These are phyloP conservation scores for Exophiala lecanii-corni DNA, from an alignment of 2,329 filamentous ascomycete genomes.

Conservation along the genomic window DNA sequence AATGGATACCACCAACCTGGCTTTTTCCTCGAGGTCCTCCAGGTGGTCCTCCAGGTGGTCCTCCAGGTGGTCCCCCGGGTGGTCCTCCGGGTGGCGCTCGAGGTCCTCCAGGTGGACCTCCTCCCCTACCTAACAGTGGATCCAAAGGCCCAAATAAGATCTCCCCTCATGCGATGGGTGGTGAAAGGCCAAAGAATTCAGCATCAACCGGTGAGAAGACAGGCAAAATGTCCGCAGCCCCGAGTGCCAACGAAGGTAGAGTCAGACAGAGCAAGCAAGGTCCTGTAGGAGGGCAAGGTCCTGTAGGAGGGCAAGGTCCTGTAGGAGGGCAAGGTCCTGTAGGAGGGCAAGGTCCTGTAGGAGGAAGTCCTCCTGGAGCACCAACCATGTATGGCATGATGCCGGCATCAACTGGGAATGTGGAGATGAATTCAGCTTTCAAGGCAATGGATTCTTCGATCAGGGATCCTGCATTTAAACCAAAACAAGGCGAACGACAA, in stretches of 20 bases:
- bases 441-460: constrained; percentile 44
- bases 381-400: constrained; percentile 48
- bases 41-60: neutral
- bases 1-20: constrained; percentile 46
- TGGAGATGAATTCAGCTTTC: constrained; percentile 48
- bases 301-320: constrained; percentile 6
- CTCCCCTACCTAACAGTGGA: too few species aligned
- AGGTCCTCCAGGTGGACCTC: neutral
- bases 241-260: constrained; percentile 22
- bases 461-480: constrained; percentile 31
- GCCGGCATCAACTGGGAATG: constrained; percentile 36
- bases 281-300: neutral
- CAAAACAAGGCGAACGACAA: constrained; percentile 6
- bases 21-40: constrained; percentile 32
- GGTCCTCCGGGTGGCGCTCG: constrained; percentile 13
- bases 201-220: too few species aligned
- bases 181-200: too few species aligned
- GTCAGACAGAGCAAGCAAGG: constrained; percentile 17
- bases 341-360: constrained; percentile 3
- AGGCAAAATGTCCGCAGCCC: constrained; percentile 15
- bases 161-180: too few species aligned
- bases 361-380: constrained; percentile 22
- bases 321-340: constrained; percentile 24
- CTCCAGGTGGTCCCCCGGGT: constrained; percentile 5
- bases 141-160: too few species aligned